Evolutionary conservation across 1,284 basidiomycete genomes (phyloP).

Genomic region (Fistulinella staudtii): DNA sequence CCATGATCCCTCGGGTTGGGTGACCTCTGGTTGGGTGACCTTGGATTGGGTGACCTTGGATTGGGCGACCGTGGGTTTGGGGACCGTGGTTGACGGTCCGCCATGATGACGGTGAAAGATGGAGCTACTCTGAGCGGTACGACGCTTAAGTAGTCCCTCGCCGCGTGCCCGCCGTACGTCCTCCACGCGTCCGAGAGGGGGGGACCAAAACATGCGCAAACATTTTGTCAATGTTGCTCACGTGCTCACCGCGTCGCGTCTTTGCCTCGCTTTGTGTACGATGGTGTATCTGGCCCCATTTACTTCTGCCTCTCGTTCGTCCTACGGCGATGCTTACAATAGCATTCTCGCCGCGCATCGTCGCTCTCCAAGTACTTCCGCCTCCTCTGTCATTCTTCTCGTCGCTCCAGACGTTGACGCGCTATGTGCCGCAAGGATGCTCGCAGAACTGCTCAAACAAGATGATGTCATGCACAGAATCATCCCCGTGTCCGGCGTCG

Average conservation of each 20-base stretch:
- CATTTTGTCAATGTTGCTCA: slow-evolving; percentile 6
- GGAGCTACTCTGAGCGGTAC: slow-evolving; percentile 1
- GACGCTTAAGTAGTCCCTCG: slow-evolving; percentile 29
- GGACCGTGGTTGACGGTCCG: slow-evolving; percentile 30
- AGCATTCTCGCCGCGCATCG: slow-evolving; percentile 71
- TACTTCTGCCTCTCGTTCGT: slow-evolving; percentile 50
- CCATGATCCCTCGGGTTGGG: too few species aligned
- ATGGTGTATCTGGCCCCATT: slow-evolving; percentile 73
- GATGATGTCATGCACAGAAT: slow-evolving; percentile 92
- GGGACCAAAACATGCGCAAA: slow-evolving; percentile 26
- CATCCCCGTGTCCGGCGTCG: slow-evolving; percentile 88
- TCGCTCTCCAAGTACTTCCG: slow-evolving; percentile 71
- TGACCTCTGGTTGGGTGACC: too few species aligned
- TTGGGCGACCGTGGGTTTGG: slow-evolving; percentile 36
- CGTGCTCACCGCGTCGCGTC: slow-evolving; percentile 12
- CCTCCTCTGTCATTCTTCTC: slow-evolving; percentile 80
- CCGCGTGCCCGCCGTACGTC: slow-evolving; percentile 30
- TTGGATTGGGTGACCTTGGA: slow-evolving; percentile 35
- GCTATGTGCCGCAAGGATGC: slow-evolving; percentile 84
- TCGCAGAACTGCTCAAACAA: slow-evolving; percentile 86
- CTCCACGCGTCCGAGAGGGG: slow-evolving; percentile 21
- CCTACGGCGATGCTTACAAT: slow-evolving; percentile 80
- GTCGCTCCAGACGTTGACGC: slow-evolving; percentile 90
- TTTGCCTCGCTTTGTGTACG: background rate
- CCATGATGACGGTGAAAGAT: slow-evolving; percentile 34